Evolutionary conservation across 2,329 filamentous ascomycete species (phyloP).

Genomic region (Colletotrichum sp.): DNA sequence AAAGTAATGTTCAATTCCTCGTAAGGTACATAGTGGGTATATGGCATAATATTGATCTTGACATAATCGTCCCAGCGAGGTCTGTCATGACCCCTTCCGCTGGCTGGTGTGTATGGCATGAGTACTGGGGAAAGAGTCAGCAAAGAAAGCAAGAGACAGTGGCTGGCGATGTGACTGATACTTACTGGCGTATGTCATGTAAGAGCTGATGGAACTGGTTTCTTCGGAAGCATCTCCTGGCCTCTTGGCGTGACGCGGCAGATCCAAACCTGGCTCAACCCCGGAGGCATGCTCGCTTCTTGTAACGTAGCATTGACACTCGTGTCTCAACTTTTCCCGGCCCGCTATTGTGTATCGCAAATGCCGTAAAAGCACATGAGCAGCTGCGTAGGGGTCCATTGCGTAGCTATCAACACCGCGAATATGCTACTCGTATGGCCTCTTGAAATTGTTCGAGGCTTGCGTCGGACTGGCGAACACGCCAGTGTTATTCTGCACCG

Average conservation of each 20-base stretch:
- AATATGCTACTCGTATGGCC: not conserved
- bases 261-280: not conserved
- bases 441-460: not conserved
- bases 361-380: not conserved
- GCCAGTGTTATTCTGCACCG: constrained; percentile 1
- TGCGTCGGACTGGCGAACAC: not conserved
- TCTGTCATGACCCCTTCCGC: not conserved
- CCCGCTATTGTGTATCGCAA: not conserved
- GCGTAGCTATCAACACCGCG: not conserved
- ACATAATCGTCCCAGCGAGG: not conserved
- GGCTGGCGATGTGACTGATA: not conserved
- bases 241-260: not conserved
- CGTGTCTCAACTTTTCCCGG: not conserved
- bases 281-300: not conserved
- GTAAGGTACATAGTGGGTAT: not conserved
- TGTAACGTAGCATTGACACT: too few species aligned
- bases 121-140: not conserved
- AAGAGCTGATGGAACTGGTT: not conserved
- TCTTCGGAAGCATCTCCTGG: too few species aligned
- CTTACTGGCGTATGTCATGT: not conserved
- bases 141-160: not conserved
- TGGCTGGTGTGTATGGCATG: not conserved
- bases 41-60: not conserved
- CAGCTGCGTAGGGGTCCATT: too few species aligned
- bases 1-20: not conserved